Evolutionary conservation across 2,329 filamentous ascomycete species (phyloP), one percentile per base, ranked within the genome.

Genomic region (Claviceps quebecensis): DNA sequence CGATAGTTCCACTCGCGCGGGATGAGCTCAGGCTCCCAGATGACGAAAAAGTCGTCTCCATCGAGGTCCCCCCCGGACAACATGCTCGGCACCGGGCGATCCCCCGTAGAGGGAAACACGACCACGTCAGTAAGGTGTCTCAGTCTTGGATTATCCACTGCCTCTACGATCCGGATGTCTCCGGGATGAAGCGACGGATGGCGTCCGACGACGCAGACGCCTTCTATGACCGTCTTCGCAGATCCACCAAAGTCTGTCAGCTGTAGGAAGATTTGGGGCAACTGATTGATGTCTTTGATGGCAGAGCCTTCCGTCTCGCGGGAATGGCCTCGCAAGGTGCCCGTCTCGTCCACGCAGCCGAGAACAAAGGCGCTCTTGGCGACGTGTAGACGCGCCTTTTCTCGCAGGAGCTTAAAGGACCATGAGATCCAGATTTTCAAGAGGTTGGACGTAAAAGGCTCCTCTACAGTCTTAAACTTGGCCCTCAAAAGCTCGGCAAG

Each of bases 161-260:
- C 93, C 55, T 81, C 76, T 1, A 97, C 91, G 1, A 96, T 79
- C 22, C 93, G 83, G 45, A 97, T 80, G 61, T 98, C 93, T 4
- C 93, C 93, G 0, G 90, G 86, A 59, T 98, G 91, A 6, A 98
- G 75, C 0, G 91, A 96, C 0, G 93, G 93, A 59, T 98, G 98
- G 26, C 93, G 83, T 1, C 89, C 90, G 1, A 98, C 74, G 6
- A 95, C 72, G 59, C 93, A 97, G 3, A 87, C 61, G 0, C 89
- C 90, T 54, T 81, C 73, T 23, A 96, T 77, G 1, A 91, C 70
- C 49, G 72, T 76, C 58, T 84, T 83, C 22, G 73, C 70, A 1
- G 69, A 1, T 73, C 71, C 23, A 34, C 2, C 13, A 8, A 78
- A 63, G 49, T 78, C 75, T 0, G 83, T 82, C 0, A 96, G 72